These are phyloP conservation scores for Smithsoniella earleae DNA, from an alignment of 163 green algal species.

Conservation along the genomic window DNA sequence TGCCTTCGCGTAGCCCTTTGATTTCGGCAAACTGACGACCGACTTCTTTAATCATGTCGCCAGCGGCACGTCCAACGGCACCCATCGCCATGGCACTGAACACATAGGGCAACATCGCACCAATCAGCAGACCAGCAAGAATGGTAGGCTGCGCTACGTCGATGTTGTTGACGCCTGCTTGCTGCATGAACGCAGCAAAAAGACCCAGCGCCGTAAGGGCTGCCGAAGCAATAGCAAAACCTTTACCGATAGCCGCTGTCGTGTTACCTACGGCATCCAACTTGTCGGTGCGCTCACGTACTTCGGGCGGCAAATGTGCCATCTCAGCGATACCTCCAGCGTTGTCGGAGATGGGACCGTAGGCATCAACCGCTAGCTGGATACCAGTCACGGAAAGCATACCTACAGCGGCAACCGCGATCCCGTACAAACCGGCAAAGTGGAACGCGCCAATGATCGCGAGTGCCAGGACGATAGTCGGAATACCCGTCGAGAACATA, in stretches of 20 bases:
- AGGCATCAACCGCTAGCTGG: slow-evolving; percentile 41
- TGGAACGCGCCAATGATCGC: slow-evolving; percentile 36
- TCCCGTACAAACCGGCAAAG: slow-evolving; percentile 39
- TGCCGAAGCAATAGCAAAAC: slow-evolving; percentile 46
- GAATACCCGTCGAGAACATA: slow-evolving; percentile 36
- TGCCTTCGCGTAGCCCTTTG: slow-evolving; percentile 43
- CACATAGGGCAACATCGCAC: slow-evolving; percentile 46
- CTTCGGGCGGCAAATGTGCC: slow-evolving; percentile 33
- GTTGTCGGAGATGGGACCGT: slow-evolving; percentile 43
- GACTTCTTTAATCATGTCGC: slow-evolving; percentile 39
- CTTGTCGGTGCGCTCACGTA: slow-evolving; percentile 41
- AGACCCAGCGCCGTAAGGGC: slow-evolving; percentile 40
- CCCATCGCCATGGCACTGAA: slow-evolving; percentile 45
- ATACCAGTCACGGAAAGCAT: slow-evolving; percentile 41
- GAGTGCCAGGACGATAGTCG: slow-evolving; percentile 37
- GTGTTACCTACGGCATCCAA: slow-evolving; percentile 42
- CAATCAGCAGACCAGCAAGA: slow-evolving; percentile 43
- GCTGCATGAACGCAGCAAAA: slow-evolving; percentile 35
- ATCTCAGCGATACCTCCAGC: slow-evolving; percentile 45
- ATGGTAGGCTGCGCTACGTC: slow-evolving; percentile 36
- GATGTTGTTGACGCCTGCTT: slow-evolving; percentile 30
- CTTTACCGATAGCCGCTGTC: slow-evolving; percentile 44
- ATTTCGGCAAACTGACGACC: slow-evolving; percentile 48
- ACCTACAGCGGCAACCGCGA: slow-evolving; percentile 39
- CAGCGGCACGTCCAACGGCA: slow-evolving; percentile 37